Conservation (phyloP, 2,329 filamentous ascomycete genomes). For the Talaromyces sp. region DNA sequence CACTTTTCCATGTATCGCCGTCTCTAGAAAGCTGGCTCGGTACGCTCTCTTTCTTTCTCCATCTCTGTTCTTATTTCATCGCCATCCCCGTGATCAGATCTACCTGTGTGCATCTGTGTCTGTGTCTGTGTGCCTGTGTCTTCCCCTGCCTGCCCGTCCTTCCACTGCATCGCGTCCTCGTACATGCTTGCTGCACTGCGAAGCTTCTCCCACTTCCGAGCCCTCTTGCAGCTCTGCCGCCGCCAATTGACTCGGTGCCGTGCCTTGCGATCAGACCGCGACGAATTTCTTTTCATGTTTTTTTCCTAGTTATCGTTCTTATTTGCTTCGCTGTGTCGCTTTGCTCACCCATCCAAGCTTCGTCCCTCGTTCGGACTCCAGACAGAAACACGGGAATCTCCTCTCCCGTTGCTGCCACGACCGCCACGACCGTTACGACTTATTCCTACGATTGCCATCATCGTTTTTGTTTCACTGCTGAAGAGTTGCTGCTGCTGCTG, state of each 20-base stretch:
- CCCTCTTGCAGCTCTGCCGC: neutral
- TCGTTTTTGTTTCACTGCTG: slow-evolving; percentile 7
- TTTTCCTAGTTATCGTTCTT: neutral
- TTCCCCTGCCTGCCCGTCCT: neutral
- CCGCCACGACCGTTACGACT: slow-evolving; percentile 28
- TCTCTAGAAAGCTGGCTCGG: slow-evolving; percentile 2
- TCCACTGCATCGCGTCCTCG: neutral
- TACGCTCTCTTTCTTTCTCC: neutral
- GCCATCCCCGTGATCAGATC: neutral
- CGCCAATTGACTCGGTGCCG: neutral
- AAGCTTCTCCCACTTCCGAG: neutral
- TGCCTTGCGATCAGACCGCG: neutral
- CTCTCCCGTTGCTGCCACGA: slow-evolving; percentile 13
- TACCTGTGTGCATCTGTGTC: neutral
- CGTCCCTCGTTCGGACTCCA: neutral
- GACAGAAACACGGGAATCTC: slow-evolving; percentile 2
- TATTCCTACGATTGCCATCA: slow-evolving; percentile 13
- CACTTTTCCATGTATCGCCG: slow-evolving; percentile 5
- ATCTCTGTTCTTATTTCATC: neutral
- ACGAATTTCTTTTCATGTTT: neutral
- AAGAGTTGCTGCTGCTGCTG: slow-evolving; percentile 4
- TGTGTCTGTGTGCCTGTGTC: neutral
- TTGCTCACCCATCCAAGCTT: slow-evolving; percentile 3
- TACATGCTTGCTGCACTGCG: neutral
- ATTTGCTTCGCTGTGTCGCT: neutral